A percentile compares a stretch with the other conserved stretches of the same genome.
Evolutionary conservation across 2,329 filamentous ascomycete genomes (phyloP).

Genomic region (Pseudonectria buxi): DNA sequence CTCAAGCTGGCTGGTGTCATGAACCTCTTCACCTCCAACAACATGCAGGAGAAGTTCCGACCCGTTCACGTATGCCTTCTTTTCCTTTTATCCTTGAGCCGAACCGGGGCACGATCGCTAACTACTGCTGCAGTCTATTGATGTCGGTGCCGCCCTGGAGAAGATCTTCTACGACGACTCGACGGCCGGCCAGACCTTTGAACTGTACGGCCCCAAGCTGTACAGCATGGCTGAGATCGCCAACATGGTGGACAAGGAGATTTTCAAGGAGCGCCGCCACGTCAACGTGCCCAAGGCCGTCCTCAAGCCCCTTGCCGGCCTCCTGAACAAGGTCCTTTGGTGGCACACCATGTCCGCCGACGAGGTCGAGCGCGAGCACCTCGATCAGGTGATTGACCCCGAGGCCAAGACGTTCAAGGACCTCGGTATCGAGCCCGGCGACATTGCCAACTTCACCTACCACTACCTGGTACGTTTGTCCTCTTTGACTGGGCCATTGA

Average conservation of each 20-base stretch:
- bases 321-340: conserved; percentile 80
- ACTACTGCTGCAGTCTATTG: conserved; percentile 56
- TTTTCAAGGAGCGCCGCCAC: conserved; percentile 81
- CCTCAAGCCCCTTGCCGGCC: conserved; percentile 65
- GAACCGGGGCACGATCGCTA: not conserved
- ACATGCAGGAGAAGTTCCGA: conserved; percentile 85
- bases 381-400: conserved; percentile 86
- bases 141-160: conserved; percentile 85
- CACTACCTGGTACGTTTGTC: conserved; percentile 73
- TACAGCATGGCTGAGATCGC: conserved; percentile 87
- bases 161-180: conserved; percentile 84
- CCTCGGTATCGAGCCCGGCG: conserved; percentile 80
- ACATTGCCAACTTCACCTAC: conserved; percentile 81
- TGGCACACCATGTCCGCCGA: conserved; percentile 80
- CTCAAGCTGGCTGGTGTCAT: conserved; percentile 73
- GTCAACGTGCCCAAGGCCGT: conserved; percentile 82
- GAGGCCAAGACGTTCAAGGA: conserved; percentile 94
- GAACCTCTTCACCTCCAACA: conserved; percentile 84
- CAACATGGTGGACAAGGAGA: conserved; percentile 83
- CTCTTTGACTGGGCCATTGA: not conserved
- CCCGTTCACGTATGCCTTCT: conserved; percentile 70
- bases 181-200: conserved; percentile 84
- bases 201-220: conserved; percentile 88
- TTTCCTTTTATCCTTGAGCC: conserved; percentile 5
- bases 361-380: conserved; percentile 84